phyloP scores from a whole-genome alignment of 1,284 basidiomycete genomes.

The Ustilago xerochloae region DNA sequence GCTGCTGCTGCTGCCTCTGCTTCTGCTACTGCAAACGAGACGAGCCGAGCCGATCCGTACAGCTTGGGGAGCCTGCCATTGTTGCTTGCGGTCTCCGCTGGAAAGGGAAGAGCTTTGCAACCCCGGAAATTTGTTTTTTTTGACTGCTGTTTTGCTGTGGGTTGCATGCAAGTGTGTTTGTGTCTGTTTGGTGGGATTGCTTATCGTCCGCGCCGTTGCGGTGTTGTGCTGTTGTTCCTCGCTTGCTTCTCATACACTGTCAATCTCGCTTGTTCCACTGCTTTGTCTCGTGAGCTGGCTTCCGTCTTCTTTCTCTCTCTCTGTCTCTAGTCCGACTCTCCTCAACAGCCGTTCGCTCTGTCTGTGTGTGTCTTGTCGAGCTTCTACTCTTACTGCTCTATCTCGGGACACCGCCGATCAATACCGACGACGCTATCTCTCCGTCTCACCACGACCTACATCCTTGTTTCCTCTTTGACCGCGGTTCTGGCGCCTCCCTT shows the following conservation, averaged over 20 bases:
- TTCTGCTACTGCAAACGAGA: too few species aligned
- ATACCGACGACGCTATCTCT: slow-evolving; percentile 14
- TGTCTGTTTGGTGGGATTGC: background rate
- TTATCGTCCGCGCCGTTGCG: background rate
- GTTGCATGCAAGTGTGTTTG: background rate
- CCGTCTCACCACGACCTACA: background rate
- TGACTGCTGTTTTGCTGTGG: background rate
- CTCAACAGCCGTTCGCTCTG: background rate
- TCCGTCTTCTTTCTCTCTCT: background rate
- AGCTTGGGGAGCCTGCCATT: too few species aligned
- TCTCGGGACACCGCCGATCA: slow-evolving; percentile 33
- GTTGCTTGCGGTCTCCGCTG: background rate
- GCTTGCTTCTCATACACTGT: too few species aligned
- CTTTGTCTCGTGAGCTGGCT: background rate
- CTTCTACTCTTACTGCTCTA: background rate
- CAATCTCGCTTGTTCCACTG: background rate
- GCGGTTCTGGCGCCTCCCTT: too few species aligned
- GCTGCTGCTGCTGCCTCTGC: too few species aligned
- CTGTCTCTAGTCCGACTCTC: background rate
- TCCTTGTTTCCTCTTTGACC: too few species aligned
- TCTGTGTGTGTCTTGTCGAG: background rate
- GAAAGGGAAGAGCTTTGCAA: background rate
- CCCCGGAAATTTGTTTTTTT: background rate
- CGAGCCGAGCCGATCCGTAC: background rate
- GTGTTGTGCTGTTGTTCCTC: background rate